Evolutionary conservation across 768 basidiomycete species (phyloP).

Genomic region (Coprinellus aureogranulatus): DNA sequence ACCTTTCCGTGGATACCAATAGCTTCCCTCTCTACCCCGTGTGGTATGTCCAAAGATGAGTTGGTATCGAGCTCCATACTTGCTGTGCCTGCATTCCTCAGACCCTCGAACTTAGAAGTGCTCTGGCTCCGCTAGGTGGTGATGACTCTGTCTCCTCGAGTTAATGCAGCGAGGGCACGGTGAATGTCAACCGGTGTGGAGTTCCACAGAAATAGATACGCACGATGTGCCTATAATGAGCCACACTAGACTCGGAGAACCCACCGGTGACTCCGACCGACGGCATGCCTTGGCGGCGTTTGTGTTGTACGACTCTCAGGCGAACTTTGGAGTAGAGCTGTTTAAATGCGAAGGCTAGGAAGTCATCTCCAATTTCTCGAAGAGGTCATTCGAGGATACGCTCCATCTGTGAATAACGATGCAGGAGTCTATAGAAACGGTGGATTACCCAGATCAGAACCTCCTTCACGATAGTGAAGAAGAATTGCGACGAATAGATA

Average conservation of each 20-base stretch:
- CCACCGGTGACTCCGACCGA: too few relatives aligned
- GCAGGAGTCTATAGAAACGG: too few relatives aligned
- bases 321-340: too few relatives aligned
- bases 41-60: constrained; percentile 29
- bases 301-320: too few relatives aligned
- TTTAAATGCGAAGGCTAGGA: too few relatives aligned
- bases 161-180: constrained; percentile 38
- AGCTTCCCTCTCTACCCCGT: constrained; percentile 33
- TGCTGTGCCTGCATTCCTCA: constrained; percentile 37
- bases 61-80: constrained; percentile 36
- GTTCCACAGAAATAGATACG: constrained; percentile 12
- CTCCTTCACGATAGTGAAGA: too few relatives aligned
- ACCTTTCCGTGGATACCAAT: constrained; percentile 37
- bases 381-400: too few relatives aligned
- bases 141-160: constrained; percentile 47
- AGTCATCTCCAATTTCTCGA: too few relatives aligned
- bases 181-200: constrained; percentile 14
- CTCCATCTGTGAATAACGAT: too few relatives aligned
- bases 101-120: constrained; percentile 32
- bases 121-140: constrained; percentile 42
- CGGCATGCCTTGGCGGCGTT: too few relatives aligned
- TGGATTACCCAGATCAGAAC: too few relatives aligned
- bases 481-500: too few relatives aligned
- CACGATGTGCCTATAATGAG: constrained; percentile 30
- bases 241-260: constrained; percentile 19